Base-by-base conservation (phyloP, 2,329 filamentous ascomycete genomes). In the Cladophialophora exuberans region DNA sequence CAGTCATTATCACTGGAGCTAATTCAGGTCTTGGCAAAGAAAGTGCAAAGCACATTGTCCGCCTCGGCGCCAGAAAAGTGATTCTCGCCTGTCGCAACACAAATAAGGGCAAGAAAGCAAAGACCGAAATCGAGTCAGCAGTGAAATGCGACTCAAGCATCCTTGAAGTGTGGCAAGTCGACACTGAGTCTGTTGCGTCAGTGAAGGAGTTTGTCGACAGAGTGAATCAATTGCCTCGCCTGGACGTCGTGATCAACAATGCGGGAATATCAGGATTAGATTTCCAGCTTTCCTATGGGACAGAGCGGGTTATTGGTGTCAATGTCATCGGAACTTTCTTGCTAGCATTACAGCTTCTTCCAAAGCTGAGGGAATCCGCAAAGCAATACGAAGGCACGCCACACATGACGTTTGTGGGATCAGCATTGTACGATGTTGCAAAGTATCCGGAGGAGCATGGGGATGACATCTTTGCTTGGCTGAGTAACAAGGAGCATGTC, bases 261-360 rank as follows among this genome's bases (percentile, higher is more conserved):
- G 76, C 76, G 0, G 75, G 76, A 1, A 59, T 82, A 17, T 13
- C 6, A 13, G 13, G 22, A 20, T 17, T 30, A 6, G 30, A 46
- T 4, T 46, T 46, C 22, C 20, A 31, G 17, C 43, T 59, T 82
- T 3, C 28, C 28, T 77, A 79, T 46, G 74, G 69, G 0, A 69
- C 78, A 23, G 81, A 84, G 66, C 64, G 57, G 13, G 75, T 66
- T 0, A 66, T 84, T 20, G 79, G 76, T 22, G 56, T 64, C 23
- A 66, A 66, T 25, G 61, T 53, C 30, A 43, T 66, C 13, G 46
- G 52, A 45, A 66, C 62, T 0, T 60, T 60, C 6, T 52, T 66
- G 2, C 44, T 66, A 2, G 57, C 64, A 1, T 42, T 62, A 1
- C 56, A 64, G 3, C 44, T 66, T 3, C 25, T 65, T 1, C 62